Evolutionary conservation across 2,329 filamentous ascomycete species (phyloP), one percentile per base, ranked within the genome.

Genomic region (Arthrobotrys conoides): DNA sequence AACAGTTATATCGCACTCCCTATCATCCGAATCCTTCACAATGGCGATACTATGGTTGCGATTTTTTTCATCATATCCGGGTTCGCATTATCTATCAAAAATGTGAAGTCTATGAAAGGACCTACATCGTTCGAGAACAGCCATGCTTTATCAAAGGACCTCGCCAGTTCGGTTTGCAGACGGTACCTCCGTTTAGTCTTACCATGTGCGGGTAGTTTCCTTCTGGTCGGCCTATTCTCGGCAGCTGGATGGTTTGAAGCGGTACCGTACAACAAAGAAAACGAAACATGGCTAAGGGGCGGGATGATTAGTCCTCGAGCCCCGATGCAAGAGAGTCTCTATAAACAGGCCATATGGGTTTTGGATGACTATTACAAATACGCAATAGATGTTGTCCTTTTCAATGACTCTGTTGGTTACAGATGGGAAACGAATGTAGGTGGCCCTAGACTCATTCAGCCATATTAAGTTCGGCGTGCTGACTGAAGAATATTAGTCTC

Each of bases 401-500:
- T 66, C 49, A 49, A 27, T 27, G 51, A 57, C 20, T 30, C 53
- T 46, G 3, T 10, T 4, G 22, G 14, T 0, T 70, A 66, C 27
- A 8, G 18, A 10, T 76, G 65, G 57, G 57, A 70, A 51, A 67
- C 70, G 1, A 63, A 76, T 65, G 72, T 76, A 59, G 33, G 72
- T 70, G 18, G 16, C 16, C 36, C 14, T 33, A 16, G n/a, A 24
- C 33, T 2, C 18, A 2, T 51, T n/a, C 3, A 16, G 30, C 16
- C 3, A 0, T 20, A 57, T 49, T n/a, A 16, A 48, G 12, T 22
- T 14, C 2, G 24, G 4, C 1, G 41, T 22, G 36, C 65, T 49
- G 9, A 65, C 44, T n/a, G 18, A 6, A 36, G 51, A 36, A 22
- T 38, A 12, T 16, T 67, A 76, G 72, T 33, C 30, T n/a, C 86